Conservation (phyloP, 768 basidiomycete species). For the Holtermannia corniformis region DNA sequence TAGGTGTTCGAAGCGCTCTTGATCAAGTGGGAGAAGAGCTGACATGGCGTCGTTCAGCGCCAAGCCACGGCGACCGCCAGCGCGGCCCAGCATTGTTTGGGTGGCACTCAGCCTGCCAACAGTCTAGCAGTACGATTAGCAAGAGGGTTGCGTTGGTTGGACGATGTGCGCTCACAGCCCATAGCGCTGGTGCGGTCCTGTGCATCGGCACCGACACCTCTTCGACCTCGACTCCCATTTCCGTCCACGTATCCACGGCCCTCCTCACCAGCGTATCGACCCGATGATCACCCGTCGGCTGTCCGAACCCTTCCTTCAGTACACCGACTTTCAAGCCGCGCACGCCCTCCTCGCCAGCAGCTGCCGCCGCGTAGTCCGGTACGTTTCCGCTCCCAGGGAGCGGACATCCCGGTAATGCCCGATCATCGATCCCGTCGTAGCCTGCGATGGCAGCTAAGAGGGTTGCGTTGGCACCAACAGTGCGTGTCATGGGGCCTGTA, state of each 20-base stretch:
- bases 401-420: constrained; percentile 40
- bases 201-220: constrained; percentile 46
- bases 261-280: constrained; percentile 41
- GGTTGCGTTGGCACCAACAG: constrained; percentile 45
- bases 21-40: constrained; percentile 39
- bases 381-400: constrained; percentile 41
- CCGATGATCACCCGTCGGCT: constrained; percentile 42
- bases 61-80: constrained; percentile 34
- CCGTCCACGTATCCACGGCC: constrained; percentile 42
- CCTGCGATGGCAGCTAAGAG: constrained; percentile 47
- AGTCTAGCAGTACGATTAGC: constrained; percentile 8
- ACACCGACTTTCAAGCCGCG: constrained; percentile 45
- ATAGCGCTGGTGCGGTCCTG: constrained; percentile 15
- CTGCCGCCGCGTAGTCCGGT: constrained; percentile 38
- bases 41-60: constrained; percentile 40
- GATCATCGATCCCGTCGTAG: constrained; percentile 47
- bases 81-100: constrained; percentile 14
- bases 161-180: constrained; percentile 14
- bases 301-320: constrained; percentile 43
- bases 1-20: constrained; percentile 42
- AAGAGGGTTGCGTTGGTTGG: not conserved
- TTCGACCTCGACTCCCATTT: constrained; percentile 44
- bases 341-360: constrained; percentile 18
- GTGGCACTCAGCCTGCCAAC: constrained; percentile 20
- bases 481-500: constrained; percentile 39